Evolutionary conservation across 1,139 yeast genomes (phyloP).

Genomic region (Casaregolazyma suthepensis): DNA sequence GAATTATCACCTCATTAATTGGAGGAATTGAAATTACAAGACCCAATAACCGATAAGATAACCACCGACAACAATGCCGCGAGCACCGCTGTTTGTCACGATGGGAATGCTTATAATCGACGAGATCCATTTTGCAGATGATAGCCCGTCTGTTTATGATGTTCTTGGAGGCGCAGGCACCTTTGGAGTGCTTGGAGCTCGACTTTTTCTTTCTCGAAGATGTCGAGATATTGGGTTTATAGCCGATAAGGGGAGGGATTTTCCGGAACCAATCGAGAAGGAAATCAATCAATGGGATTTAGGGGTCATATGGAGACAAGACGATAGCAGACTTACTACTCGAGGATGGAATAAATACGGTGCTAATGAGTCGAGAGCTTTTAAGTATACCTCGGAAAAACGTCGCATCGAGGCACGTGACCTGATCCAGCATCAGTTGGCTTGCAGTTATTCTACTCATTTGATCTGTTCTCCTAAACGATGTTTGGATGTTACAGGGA

Average conservation of each 20-base stretch:
- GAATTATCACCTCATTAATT: background rate
- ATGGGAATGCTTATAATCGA: constrained; percentile 93
- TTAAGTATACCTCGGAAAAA: constrained; percentile 57
- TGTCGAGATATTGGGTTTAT: constrained; percentile 51
- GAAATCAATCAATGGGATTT: constrained; percentile 57
- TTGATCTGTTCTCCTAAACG: constrained; percentile 69
- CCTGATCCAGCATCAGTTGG: constrained; percentile 31
- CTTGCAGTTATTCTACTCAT: constrained; percentile 52
- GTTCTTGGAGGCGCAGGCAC: constrained; percentile 90
- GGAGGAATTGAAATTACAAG: background rate
- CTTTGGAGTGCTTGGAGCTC: constrained; percentile 72
- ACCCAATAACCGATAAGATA: background rate
- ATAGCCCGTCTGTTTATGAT: constrained; percentile 39
- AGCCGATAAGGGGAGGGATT: constrained; percentile 74
- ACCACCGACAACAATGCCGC: background rate
- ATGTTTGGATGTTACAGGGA: constrained; percentile 32
- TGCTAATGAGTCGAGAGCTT: constrained; percentile 48
- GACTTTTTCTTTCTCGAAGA: constrained; percentile 39
- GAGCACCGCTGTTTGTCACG: constrained; percentile 39
- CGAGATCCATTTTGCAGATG: constrained; percentile 58
- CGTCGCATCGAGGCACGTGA: constrained; percentile 59
- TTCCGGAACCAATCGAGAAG: constrained; percentile 46
- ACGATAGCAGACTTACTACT: constrained; percentile 55
- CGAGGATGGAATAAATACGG: constrained; percentile 76
- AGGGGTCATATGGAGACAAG: constrained; percentile 50